Evolutionary conservation across 2,329 filamentous ascomycete species (phyloP).

Genomic region (Dendrostoma leiphaemia): DNA sequence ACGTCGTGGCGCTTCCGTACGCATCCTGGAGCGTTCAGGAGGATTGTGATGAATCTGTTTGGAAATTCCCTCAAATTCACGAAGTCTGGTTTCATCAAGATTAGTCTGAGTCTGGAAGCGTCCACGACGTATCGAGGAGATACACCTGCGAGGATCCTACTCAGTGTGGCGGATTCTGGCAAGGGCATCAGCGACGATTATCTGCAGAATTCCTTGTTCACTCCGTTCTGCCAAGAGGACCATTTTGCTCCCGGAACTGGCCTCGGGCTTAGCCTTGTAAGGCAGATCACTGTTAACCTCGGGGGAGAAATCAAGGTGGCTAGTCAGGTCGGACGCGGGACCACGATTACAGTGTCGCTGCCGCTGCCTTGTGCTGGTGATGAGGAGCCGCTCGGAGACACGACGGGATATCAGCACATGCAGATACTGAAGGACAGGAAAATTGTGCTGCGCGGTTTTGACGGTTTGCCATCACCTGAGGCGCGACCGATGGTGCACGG

Average conservation of each 20-base stretch:
- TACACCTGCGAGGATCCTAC: conserved; percentile 23
- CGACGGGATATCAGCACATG: conserved; percentile 29
- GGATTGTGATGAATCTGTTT: conserved; percentile 55
- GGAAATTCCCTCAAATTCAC: conserved; percentile 55
- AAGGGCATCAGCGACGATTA: conserved; percentile 64
- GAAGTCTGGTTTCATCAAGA: conserved; percentile 24
- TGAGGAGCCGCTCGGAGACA: conserved; percentile 11
- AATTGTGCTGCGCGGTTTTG: conserved; percentile 25
- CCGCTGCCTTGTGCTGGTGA: conserved; percentile 24
- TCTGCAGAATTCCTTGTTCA: conserved; percentile 57
- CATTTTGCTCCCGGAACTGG: conserved; percentile 59
- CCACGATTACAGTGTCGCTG: conserved; percentile 32
- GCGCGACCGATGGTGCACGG: neutral
- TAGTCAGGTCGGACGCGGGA: conserved; percentile 38
- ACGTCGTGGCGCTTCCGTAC: conserved; percentile 49
- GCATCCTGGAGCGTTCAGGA: conserved; percentile 45
- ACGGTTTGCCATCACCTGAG: neutral
- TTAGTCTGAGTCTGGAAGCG: conserved; percentile 17
- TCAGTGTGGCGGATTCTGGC: conserved; percentile 62
- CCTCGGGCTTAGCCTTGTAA: conserved; percentile 64
- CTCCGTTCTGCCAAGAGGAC: conserved; percentile 65
- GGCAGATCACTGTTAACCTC: conserved; percentile 55
- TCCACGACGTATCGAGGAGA: neutral
- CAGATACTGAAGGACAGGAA: conserved; percentile 30
- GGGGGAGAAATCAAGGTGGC: conserved; percentile 58